Percentiles rank a stretch among this genome's conserved stretches.
Evolutionary conservation across 2,329 filamentous ascomycete species (phyloP).

Genomic region (Alternaria brassicae): DNA sequence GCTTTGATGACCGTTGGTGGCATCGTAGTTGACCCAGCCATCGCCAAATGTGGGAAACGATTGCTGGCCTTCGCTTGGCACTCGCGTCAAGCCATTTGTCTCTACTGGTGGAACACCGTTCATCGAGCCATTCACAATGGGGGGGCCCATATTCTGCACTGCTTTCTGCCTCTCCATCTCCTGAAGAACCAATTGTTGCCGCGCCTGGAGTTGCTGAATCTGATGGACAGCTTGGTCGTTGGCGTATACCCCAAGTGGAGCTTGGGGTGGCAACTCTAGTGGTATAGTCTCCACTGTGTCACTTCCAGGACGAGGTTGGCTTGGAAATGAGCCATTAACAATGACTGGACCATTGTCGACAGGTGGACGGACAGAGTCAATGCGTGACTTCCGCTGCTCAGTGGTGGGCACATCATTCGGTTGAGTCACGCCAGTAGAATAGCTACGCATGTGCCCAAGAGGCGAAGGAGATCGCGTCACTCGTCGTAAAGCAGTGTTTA

Average conservation of each 20-base stretch:
- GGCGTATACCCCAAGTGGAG: constrained; percentile 34
- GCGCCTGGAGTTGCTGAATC: constrained; percentile 37
- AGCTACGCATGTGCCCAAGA: constrained; percentile 53
- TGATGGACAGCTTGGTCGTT: constrained; percentile 35
- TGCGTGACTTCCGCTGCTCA: constrained; percentile 36
- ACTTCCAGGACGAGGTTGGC: constrained; percentile 32
- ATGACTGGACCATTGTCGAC: constrained; percentile 47
- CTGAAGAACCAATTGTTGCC: constrained; percentile 41
- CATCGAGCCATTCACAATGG: constrained; percentile 38
- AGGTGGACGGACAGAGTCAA: constrained; percentile 38
- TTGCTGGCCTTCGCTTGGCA: constrained; percentile 36
- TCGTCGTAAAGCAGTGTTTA: constrained; percentile 46
- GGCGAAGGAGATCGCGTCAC: constrained; percentile 58
- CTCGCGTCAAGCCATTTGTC: constrained; percentile 29
- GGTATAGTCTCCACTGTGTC: constrained; percentile 36
- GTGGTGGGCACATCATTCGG: constrained; percentile 13
- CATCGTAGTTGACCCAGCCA: constrained; percentile 37
- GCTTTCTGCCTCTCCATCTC: constrained; percentile 44
- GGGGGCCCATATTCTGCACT: constrained; percentile 27
- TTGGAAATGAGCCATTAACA: constrained; percentile 51
- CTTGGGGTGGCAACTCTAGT: constrained; percentile 25
- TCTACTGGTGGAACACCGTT: constrained; percentile 26
- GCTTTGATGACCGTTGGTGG: constrained; percentile 30
- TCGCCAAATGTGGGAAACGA: constrained; percentile 37
- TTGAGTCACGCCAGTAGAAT: constrained; percentile 42